Base-by-base conservation (phyloP, 352 stramenopile species). In the Phytophthora tubulina region DNA sequence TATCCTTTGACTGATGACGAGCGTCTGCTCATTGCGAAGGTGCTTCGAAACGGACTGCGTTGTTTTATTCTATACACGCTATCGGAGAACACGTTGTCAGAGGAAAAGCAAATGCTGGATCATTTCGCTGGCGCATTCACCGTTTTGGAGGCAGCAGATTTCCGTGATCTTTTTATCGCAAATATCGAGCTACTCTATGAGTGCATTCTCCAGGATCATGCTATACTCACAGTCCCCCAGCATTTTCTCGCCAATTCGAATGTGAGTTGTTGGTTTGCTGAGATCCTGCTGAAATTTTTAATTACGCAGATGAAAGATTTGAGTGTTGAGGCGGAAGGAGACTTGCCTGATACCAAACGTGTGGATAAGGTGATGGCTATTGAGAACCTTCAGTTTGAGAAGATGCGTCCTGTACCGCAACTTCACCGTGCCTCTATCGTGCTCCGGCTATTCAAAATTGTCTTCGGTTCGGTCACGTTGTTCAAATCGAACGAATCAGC, bases 121-220 rank as follows among this genome's bases (percentile, higher is more conserved):
- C 89, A 97, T 36, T 99, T 99, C 79, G 97, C 97, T 6, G 89
- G 96, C 11, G 94, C 96, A 2, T 99, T 99, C 67, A 99, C 97
- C 1, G 92, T 98, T 32, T 81, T 99, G 14, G 97, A 99, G 73
- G 92, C 90, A 27, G 90, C 93, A 52, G 97, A 99, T 72, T 96
- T 99, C 60, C 84, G 94, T 6, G 89, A 97, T 68, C 69, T 97
- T 21, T 96, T 97, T 61, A 84, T 95, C 62, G 76, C 86, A 21
- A 98, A 97, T 69, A 92, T 99, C 54, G 66, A 94, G 56, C 73
- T 98, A 11, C 74, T 99, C 3, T 93, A 98, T 64, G 82, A 98
- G 65, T 93, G 90, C 32, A 98, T 99, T 63, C 83, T 99, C 9
- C 92, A 97, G 27, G 93, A 99, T 66, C 83, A 97, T 45, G 86